Evolutionary conservation across 768 basidiomycete genomes (phyloP).

Genomic region (Lentinula raphanica): DNA sequence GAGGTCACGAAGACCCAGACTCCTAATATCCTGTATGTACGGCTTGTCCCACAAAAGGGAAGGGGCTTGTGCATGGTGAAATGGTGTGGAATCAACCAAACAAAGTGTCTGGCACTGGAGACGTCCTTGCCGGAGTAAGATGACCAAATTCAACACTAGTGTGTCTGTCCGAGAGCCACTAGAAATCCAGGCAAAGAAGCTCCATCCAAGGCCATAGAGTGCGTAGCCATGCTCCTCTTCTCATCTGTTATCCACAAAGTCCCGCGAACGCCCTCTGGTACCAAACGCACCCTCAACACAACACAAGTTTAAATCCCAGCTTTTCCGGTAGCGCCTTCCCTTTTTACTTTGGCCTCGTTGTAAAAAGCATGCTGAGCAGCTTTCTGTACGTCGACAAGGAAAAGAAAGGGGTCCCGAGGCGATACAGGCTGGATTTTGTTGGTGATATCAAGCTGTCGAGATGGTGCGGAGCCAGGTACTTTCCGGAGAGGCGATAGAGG

Average conservation of each 20-base stretch:
- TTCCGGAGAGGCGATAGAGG: conserved; percentile 4
- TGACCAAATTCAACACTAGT: not conserved
- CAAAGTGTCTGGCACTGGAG: not conserved
- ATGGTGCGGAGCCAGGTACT: not conserved
- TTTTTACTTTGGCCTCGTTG: not conserved
- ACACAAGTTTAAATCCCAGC: not conserved
- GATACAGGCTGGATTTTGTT: not conserved
- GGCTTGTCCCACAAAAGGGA: conserved; percentile 1
- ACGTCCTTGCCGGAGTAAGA: not conserved
- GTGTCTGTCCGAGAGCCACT: conserved; percentile 1
- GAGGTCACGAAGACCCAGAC: not conserved
- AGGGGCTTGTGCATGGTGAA: not conserved
- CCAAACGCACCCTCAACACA: not conserved
- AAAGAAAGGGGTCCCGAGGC: not conserved
- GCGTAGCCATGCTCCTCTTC: conserved; percentile 5
- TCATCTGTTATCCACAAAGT: not conserved
- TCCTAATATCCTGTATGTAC: not conserved
- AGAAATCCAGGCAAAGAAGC: not conserved
- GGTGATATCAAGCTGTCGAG: not conserved
- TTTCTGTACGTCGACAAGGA: not conserved
- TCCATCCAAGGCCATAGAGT: not conserved
- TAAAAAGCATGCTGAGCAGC: not conserved
- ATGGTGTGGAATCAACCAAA: not conserved
- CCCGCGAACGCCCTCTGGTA: conserved; percentile 6
- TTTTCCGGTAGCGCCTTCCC: not conserved